Evolutionary conservation across 257 asterid genomes (phyloP).

Genomic region (Capsicum rhomboideum): DNA sequence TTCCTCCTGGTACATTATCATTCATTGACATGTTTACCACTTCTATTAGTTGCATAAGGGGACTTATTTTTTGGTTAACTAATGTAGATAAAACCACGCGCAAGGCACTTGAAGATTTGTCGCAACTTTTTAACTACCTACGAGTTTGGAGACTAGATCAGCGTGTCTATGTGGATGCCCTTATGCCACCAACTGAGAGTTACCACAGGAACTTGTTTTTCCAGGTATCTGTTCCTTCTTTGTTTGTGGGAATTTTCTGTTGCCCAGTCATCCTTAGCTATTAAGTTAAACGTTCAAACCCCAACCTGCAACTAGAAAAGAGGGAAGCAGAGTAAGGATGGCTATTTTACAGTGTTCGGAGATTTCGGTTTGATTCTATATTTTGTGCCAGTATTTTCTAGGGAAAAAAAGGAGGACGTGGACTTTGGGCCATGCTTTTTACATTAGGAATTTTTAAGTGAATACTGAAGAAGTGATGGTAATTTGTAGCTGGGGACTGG

Average conservation of each 20-base stretch:
- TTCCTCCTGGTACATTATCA: conserved; percentile 66
- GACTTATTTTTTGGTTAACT: conserved; percentile 5
- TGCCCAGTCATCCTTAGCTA: background rate
- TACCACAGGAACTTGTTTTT: conserved; percentile 81
- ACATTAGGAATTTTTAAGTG: background rate
- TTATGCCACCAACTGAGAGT: conserved; percentile 88
- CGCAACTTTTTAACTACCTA: conserved; percentile 72
- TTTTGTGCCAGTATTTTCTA: background rate
- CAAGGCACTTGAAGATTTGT: conserved; percentile 89
- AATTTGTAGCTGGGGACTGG: background rate
- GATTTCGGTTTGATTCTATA: background rate
- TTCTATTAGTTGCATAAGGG: conserved; percentile 5
- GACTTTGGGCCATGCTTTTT: background rate
- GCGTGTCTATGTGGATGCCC: conserved; percentile 65
- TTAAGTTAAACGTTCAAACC: background rate
- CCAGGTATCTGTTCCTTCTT: conserved; percentile 46
- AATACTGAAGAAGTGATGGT: background rate
- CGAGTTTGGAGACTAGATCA: conserved; percentile 73
- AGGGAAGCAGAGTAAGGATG: background rate
- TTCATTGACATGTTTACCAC: background rate
- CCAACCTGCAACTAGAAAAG: background rate
- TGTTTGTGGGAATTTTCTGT: background rate
- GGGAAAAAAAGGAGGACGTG: background rate
- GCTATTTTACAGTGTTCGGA: background rate
- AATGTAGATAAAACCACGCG: conserved; percentile 73